A percentile compares a stretch with the other conserved stretches of the same genome.
Conservation (phyloP, 305 asterid genomes). For the Fraxinus dipetala region DNA sequence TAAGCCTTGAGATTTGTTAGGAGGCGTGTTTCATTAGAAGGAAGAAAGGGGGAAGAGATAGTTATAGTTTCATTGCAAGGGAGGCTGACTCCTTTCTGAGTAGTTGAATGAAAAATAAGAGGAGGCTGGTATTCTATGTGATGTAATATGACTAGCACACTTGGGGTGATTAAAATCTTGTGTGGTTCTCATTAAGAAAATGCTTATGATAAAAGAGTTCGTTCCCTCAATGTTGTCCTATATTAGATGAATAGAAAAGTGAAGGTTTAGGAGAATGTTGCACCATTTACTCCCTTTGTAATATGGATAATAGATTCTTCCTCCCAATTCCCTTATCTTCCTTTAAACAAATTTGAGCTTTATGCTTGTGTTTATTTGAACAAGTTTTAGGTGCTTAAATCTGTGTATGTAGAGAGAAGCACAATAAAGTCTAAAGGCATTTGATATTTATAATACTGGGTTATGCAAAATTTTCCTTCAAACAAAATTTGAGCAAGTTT, state of each 20-base stretch:
- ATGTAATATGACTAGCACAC: not conserved
- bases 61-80: not conserved
- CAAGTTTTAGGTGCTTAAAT: not conserved
- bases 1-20: not conserved
- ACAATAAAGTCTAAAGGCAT: not conserved
- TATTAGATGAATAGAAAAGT: not conserved
- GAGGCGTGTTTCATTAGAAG: not conserved
- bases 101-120: not conserved
- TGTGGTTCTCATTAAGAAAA: not conserved
- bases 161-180: not conserved
- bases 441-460: not conserved
- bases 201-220: not conserved
- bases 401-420: not conserved
- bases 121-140: not conserved
- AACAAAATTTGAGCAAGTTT: not conserved
- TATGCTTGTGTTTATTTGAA: not conserved
- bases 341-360: not conserved
- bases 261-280: not conserved
- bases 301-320: not conserved
- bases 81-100: not conserved
- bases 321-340: not conserved
- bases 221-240: not conserved
- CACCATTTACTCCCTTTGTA: not conserved
- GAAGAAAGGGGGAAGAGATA: not conserved
- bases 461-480: not conserved